These are phyloP conservation scores for Pistacia atlantica DNA, from an alignment of 345 rosid genomes.

Conservation along the genomic window DNA sequence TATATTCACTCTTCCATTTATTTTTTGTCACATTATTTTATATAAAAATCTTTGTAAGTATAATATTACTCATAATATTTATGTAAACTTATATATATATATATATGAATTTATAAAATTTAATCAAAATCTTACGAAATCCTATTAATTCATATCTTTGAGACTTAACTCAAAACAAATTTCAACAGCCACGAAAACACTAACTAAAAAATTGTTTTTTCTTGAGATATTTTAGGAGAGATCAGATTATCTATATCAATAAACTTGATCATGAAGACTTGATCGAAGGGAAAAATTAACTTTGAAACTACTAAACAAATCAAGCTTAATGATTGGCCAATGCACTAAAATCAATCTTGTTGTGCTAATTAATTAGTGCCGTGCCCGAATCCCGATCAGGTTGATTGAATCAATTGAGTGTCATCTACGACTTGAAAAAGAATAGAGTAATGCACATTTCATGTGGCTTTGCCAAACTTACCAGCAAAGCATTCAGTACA, in stretches of 20 bases:
- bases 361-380: conserved; percentile 9
- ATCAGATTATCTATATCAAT: neutral
- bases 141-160: too few relatives aligned
- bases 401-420: conserved; percentile 37
- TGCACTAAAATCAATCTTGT: neutral
- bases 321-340: neutral
- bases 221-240: too few relatives aligned
- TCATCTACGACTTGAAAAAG: conserved; percentile 36
- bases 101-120: too few relatives aligned
- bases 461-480: conserved; percentile 39
- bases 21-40: too few relatives aligned
- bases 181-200: too few relatives aligned
- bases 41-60: too few relatives aligned
- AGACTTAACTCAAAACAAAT: too few relatives aligned
- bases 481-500: conserved; percentile 43
- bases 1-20: too few relatives aligned
- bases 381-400: neutral
- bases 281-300: neutral
- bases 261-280: neutral
- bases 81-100: too few relatives aligned
- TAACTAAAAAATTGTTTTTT: too few relatives aligned
- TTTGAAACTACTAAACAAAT: conserved; percentile 1
- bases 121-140: too few relatives aligned
- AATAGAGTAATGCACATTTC: neutral
- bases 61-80: too few relatives aligned